Evolutionary conservation across 306 rosid species (phyloP).

Genomic region (Prunus mira): DNA sequence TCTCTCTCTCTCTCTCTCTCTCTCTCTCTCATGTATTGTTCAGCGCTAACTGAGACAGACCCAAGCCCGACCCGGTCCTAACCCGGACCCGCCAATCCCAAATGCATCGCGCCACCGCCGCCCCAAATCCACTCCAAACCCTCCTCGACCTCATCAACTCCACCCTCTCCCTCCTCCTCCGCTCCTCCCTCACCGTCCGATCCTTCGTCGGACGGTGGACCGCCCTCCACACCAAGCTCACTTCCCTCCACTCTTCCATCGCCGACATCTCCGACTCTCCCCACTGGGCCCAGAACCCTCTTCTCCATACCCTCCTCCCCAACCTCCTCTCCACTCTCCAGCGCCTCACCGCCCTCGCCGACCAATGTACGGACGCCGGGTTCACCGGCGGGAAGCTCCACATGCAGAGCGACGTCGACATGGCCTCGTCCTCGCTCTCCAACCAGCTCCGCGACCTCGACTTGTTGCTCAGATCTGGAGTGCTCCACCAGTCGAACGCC

Average conservation of each 20-base stretch:
- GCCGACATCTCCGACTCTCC: constrained; percentile 38
- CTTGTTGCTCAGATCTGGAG: constrained; percentile 53
- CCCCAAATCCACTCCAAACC: constrained; percentile 38
- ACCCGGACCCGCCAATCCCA: constrained; percentile 4
- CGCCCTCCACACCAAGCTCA: constrained; percentile 40
- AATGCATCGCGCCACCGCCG: constrained; percentile 28
- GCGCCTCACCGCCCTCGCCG: constrained; percentile 41
- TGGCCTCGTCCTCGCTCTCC: constrained; percentile 45
- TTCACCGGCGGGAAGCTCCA: constrained; percentile 55
- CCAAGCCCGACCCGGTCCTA: constrained; percentile 8
- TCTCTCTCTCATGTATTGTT: constrained; percentile 13
- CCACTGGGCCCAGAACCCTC: constrained; percentile 55
- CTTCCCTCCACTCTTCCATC: constrained; percentile 32
- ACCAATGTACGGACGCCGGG: constrained; percentile 33
- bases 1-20: not conserved
- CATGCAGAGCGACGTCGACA: constrained; percentile 63
- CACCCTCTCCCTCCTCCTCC: constrained; percentile 37
- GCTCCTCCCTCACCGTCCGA: constrained; percentile 40
- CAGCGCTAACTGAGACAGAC: not conserved
- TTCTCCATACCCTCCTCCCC: constrained; percentile 51
- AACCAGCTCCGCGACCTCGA: constrained; percentile 49
- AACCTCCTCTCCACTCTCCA: constrained; percentile 52
- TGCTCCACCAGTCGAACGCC: constrained; percentile 57
- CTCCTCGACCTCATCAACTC: constrained; percentile 45
- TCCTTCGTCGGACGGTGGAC: constrained; percentile 55